Percentiles rank a stretch among this genome's conserved stretches.
These are phyloP conservation scores for Nothophaeocryptopus gaeumannii DNA, from an alignment of 2,329 filamentous ascomycete genomes.

Conservation along the genomic window DNA sequence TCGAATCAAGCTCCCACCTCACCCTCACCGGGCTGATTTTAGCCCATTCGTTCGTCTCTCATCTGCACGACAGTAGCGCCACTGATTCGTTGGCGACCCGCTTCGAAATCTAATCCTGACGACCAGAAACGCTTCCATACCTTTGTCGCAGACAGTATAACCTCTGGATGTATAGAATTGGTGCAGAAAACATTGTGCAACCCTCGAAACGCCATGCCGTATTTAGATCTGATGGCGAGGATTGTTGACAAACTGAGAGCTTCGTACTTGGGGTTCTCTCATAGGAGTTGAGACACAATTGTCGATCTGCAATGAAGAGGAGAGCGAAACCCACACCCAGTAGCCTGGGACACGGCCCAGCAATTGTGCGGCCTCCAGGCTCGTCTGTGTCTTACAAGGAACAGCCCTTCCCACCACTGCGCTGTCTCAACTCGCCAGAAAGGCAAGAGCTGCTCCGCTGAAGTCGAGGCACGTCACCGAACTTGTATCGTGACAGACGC, in stretches of 20 bases:
- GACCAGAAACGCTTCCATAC: not conserved
- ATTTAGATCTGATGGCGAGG: too few relatives aligned
- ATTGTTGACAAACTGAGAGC: too few relatives aligned
- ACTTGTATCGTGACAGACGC: too few relatives aligned
- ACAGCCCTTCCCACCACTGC: conserved; percentile 1
- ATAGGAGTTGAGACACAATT: conserved; percentile 1
- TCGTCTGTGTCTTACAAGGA: conserved; percentile 6
- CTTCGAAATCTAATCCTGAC: not conserved
- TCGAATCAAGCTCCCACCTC: too few relatives aligned
- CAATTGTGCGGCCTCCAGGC: conserved; percentile 6
- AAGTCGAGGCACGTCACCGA: too few relatives aligned
- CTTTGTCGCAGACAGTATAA: too few relatives aligned
- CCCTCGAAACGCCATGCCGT: too few relatives aligned
- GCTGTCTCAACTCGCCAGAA: not conserved
- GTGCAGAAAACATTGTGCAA: too few relatives aligned
- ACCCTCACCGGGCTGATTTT: too few relatives aligned
- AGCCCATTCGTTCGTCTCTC: not conserved
- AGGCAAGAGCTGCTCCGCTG: too few relatives aligned
- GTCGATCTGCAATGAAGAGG: conserved; percentile 1
- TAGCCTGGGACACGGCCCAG: conserved; percentile 4
- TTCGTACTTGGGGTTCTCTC: not conserved
- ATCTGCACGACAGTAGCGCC: not conserved
- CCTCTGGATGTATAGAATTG: too few relatives aligned
- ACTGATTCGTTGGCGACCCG: not conserved
- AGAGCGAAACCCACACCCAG: conserved; percentile 1